Conservation (phyloP, 352 stramenopile genomes). For the Globisporangium megalacanthum region DNA sequence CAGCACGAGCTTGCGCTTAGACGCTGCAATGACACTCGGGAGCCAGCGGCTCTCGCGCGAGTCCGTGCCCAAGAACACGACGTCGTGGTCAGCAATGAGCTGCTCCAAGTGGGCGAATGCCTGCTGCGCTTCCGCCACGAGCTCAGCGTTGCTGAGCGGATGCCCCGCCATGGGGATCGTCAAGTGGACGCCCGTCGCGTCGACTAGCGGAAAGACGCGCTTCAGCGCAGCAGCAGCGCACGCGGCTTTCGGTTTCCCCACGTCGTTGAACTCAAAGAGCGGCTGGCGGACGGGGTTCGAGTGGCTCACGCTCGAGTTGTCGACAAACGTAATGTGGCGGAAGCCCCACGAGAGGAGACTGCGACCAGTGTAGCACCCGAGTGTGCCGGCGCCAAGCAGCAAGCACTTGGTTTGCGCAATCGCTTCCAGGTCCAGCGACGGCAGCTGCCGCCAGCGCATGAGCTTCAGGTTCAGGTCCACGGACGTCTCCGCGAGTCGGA, state of each 20-base stretch:
- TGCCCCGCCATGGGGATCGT: constrained; percentile 99
- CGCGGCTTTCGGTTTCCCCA: constrained; percentile 91
- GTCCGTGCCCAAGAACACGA: constrained; percentile 97
- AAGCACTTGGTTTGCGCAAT: constrained; percentile 92
- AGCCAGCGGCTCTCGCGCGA: constrained; percentile 98
- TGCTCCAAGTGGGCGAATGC: constrained; percentile 79
- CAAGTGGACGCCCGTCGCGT: constrained; percentile 83
- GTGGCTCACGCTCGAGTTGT: constrained; percentile 96
- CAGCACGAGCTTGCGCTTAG: constrained; percentile 88
- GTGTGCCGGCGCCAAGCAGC: constrained; percentile 92
- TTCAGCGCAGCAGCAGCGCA: constrained; percentile 91
- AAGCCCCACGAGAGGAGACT: constrained; percentile 97
- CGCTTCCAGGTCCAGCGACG: constrained; percentile 89
- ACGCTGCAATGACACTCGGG: constrained; percentile 93
- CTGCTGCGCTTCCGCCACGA: constrained; percentile 56
- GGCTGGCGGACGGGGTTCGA: constrained; percentile 98
- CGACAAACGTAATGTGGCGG: constrained; percentile 96
- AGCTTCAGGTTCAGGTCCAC: constrained; percentile 99
- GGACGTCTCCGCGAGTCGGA: constrained; percentile 92
- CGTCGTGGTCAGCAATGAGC: constrained; percentile 92
- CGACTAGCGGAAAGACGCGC: constrained; percentile 91
- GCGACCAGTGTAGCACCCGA: constrained; percentile 96
- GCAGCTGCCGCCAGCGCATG: constrained; percentile 98
- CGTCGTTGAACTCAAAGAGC: constrained; percentile 95
- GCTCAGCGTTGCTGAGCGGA: constrained; percentile 50